Evolutionary conservation across 2,329 filamentous ascomycete species (phyloP).

Genomic region (Orbilia javanica): DNA sequence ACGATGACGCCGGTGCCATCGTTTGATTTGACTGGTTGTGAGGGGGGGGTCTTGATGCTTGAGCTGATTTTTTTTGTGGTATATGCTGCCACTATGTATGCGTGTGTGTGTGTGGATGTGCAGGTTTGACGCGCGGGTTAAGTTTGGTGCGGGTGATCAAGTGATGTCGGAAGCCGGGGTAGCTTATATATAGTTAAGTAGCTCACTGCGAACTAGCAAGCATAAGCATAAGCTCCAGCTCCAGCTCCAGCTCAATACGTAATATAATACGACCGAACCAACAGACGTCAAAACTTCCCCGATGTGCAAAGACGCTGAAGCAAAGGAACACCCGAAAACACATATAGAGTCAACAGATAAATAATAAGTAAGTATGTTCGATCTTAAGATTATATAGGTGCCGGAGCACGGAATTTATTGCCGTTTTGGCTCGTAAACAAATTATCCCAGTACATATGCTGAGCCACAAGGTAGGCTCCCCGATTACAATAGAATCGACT

Average conservation of each 20-base stretch:
- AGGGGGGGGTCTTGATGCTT: too few relatives aligned
- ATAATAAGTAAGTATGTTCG: too few relatives aligned
- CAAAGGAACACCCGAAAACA: background rate
- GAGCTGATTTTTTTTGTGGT: too few relatives aligned
- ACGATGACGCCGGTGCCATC: too few relatives aligned
- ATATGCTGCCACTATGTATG: too few relatives aligned
- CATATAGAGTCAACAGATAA: background rate
- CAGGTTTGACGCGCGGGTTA: background rate
- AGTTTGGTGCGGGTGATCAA: background rate
- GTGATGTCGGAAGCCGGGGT: conserved; percentile 1
- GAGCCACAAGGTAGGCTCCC: too few relatives aligned
- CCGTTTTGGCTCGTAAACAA: background rate
- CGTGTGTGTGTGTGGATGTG: too few relatives aligned
- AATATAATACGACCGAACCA: too few relatives aligned
- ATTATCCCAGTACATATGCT: too few relatives aligned
- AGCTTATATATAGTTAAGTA: too few relatives aligned
- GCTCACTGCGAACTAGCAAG: background rate
- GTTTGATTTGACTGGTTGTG: too few relatives aligned
- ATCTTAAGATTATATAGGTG: background rate
- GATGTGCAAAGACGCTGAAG: background rate
- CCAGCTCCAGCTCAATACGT: background rate
- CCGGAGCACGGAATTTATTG: conserved; percentile 1
- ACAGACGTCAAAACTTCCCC: background rate
- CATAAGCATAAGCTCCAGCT: background rate
- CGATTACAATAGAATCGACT: too few relatives aligned